Evolutionary conservation across 306 rosid species (phyloP).

Genomic region (Clitoria ternatea): DNA sequence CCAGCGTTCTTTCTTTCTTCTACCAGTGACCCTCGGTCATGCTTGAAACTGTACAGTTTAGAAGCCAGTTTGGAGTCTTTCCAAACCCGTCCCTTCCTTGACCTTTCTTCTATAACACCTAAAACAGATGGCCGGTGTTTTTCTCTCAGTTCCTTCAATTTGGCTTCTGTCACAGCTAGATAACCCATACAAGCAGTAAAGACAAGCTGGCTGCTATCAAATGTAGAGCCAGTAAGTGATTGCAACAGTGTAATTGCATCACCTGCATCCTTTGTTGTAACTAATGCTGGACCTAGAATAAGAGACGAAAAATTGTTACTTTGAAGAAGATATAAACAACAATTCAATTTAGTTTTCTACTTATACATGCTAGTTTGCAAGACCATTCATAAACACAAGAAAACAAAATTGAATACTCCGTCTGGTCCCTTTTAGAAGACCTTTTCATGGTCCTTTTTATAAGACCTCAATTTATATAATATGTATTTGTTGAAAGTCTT

Average conservation of each 20-base stretch:
- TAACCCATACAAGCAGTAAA: conserved; percentile 93
- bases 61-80: conserved; percentile 85
- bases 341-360: conserved; percentile 4
- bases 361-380: conserved; percentile 10
- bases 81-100: conserved; percentile 57
- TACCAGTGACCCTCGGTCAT: conserved; percentile 43
- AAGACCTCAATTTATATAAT: no score
- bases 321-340: not conserved
- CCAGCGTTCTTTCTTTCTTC: conserved; percentile 42
- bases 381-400: not conserved
- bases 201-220: conserved; percentile 96
- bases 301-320: conserved; percentile 14
- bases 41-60: conserved; percentile 87
- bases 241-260: conserved; percentile 84
- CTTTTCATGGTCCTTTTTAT: no score
- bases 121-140: conserved; percentile 76
- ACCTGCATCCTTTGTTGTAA: conserved; percentile 91
- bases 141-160: conserved; percentile 66
- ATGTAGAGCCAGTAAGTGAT: conserved; percentile 84
- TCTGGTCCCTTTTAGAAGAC: no score
- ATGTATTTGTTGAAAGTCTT: no score
- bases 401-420: conserved; percentile 29
- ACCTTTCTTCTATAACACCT: conserved; percentile 65
- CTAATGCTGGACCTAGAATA: conserved; percentile 68
- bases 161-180: conserved; percentile 73